phyloP scores from a whole-genome alignment of 768 basidiomycete genomes.

The Phanerochaete sordida region DNA sequence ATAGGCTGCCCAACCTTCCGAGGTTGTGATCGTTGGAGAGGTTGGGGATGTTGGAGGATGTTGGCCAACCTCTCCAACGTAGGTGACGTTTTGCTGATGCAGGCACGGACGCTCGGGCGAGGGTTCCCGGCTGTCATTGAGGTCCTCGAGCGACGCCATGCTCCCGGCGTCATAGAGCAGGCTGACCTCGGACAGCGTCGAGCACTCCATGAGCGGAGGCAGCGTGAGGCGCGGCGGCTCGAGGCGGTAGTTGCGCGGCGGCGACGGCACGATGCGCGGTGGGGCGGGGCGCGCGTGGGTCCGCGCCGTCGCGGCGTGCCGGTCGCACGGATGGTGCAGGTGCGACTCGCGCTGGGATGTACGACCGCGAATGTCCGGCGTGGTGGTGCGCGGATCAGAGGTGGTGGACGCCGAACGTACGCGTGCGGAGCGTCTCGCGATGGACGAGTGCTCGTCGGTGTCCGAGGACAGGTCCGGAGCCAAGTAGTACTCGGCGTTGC shows the following conservation, averaged over 20 bases:
- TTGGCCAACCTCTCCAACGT: no score
- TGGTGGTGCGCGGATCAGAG: not conserved
- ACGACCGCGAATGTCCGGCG: no score
- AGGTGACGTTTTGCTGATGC: no score
- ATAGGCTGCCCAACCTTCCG: no score
- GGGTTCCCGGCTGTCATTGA: not conserved
- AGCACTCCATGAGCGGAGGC: not conserved
- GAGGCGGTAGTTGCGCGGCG: not conserved
- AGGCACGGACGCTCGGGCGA: not conserved
- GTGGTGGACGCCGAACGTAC: not conserved
- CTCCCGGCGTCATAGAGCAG: not conserved
- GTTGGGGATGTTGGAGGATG: no score
- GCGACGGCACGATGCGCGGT: not conserved
- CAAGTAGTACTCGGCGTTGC: not conserved
- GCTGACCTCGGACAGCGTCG: not conserved
- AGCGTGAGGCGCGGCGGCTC: not conserved
- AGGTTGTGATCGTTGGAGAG: no score
- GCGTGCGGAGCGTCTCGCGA: not conserved
- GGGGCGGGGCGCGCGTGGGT: not conserved
- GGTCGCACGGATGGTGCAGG: not conserved
- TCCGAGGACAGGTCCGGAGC: not conserved
- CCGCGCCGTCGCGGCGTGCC: not conserved
- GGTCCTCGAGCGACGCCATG: not conserved
- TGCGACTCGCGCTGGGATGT: no score
- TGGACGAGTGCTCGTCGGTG: not conserved